Conservation (phyloP, 78 protist species). For the Dictyostelium intermedium region DNA sequence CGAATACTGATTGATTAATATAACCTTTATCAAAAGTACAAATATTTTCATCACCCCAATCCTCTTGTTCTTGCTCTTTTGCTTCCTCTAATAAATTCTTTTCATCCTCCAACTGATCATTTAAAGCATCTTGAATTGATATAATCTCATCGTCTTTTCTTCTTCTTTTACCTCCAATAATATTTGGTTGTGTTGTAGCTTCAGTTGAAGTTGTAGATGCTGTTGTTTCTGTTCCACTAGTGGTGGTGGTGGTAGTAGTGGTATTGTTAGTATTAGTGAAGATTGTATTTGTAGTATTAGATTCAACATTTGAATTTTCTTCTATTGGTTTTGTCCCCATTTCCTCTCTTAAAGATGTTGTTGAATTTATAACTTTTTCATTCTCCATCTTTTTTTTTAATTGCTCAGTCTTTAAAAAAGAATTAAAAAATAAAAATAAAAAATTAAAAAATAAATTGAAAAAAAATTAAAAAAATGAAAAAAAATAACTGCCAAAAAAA, state of each 20-base stretch:
- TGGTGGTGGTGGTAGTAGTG: background rate
- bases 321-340: background rate
- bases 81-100: slow-evolving; percentile 69
- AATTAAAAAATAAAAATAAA: no score
- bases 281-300: background rate
- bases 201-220: background rate
- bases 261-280: background rate
- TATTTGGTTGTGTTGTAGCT: background rate
- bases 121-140: slow-evolving; percentile 45
- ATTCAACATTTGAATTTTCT: background rate
- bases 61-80: slow-evolving; percentile 45
- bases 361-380: background rate
- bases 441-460: no score
- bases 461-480: no score
- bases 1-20: slow-evolving; percentile 72
- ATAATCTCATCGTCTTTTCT: slow-evolving; percentile 58
- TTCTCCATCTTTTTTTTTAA: background rate
- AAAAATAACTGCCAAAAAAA: no score
- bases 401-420: background rate
- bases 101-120: slow-evolving; percentile 35
- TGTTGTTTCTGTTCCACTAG: background rate
- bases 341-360: no score
- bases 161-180: slow-evolving; percentile 3
- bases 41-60: slow-evolving; percentile 66
- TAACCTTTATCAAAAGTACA: slow-evolving; percentile 83